A percentile compares a stretch with the other conserved stretches of the same genome.
Evolutionary conservation across 345 rosid genomes (phyloP).

Genomic region (Eucalyptus caleyi): DNA sequence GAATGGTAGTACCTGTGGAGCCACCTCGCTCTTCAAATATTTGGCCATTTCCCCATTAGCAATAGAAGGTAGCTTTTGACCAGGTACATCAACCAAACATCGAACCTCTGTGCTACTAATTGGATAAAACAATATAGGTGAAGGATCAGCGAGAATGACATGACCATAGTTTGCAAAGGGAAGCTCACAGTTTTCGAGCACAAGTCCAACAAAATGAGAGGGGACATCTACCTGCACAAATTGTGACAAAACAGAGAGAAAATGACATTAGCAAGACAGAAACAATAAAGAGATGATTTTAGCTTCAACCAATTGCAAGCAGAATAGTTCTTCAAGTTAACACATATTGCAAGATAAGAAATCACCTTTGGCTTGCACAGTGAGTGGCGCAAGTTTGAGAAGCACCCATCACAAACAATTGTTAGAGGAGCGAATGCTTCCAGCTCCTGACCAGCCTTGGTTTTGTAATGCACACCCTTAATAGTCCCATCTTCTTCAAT

Average conservation of each 20-base stretch:
- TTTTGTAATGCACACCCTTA: conserved; percentile 5
- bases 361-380: conserved; percentile 9
- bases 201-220: conserved; percentile 5
- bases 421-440: conserved; percentile 5
- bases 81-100: conserved; percentile 11
- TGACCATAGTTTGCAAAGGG: conserved; percentile 9
- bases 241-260: background rate
- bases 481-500: conserved; percentile 7
- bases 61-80: conserved; percentile 4
- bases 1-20: background rate
- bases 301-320: background rate
- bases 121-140: conserved; percentile 6
- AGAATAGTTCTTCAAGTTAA: background rate
- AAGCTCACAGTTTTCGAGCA: conserved; percentile 5
- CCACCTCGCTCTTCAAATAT: conserved; percentile 1
- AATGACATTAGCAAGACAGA: background rate
- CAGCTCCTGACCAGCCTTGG: background rate
- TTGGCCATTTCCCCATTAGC: conserved; percentile 7
- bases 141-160: conserved; percentile 4
- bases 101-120: conserved; percentile 9
- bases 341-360: background rate
- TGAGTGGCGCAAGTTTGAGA: conserved; percentile 2
- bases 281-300: background rate
- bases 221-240: conserved; percentile 6
- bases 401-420: conserved; percentile 10